A percentile compares a stretch with the other conserved stretches of the same genome.
Conservation (phyloP, 148 eudicot species). For the Rhododendron henanense region DNA sequence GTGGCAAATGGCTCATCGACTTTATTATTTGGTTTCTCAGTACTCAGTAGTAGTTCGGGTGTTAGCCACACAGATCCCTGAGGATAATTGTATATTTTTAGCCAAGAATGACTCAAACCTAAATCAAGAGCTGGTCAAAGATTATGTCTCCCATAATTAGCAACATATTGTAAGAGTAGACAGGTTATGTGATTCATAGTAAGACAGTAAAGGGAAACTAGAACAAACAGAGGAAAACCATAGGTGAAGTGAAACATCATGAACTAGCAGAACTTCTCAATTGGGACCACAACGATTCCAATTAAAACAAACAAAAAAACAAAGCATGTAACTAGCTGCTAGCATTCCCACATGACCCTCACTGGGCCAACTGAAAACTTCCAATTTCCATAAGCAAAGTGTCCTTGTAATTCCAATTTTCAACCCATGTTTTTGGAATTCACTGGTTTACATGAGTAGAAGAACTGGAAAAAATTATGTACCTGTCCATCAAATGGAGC, state of each 20-base stretch:
- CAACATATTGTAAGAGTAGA: neutral
- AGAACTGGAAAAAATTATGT: neutral
- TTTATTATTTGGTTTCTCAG: neutral
- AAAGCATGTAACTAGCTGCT: neutral
- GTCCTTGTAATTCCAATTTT: neutral
- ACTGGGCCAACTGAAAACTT: neutral
- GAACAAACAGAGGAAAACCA: neutral
- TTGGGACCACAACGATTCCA: neutral
- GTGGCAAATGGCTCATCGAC: neutral
- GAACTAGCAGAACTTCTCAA: neutral
- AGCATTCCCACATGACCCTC: neutral
- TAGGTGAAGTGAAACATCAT: neutral
- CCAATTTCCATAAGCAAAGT: neutral
- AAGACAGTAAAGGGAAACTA: neutral
- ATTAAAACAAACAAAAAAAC: neutral
- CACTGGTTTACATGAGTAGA: neutral
- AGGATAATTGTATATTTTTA: neutral
- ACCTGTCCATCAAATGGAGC: slow-evolving; percentile 17
- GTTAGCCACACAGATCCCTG: neutral
- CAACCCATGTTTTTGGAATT: neutral
- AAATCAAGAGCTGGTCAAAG: neutral
- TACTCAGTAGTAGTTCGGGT: neutral
- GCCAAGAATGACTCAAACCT: neutral
- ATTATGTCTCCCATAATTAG: neutral
- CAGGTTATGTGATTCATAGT: neutral